Conservation (phyloP, 2,329 filamentous ascomycete genomes). For the Triangularia setosa region DNA sequence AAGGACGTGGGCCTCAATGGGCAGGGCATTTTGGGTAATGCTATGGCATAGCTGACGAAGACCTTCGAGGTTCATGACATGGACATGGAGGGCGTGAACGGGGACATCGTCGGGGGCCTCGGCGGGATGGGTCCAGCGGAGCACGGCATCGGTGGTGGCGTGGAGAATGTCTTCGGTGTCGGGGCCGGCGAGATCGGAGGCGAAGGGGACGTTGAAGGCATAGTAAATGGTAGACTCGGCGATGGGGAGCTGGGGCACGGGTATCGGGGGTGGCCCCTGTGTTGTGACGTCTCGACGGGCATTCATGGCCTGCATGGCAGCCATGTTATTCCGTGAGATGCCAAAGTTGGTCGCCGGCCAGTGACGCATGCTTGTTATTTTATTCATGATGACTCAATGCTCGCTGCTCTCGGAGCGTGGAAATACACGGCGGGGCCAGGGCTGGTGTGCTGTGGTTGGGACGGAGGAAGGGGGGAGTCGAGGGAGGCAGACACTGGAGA, state of each 20-base stretch:
- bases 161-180: constrained; percentile 94
- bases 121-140: constrained; percentile 90
- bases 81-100: constrained; percentile 86
- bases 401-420: constrained; percentile 10
- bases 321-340: constrained; percentile 56
- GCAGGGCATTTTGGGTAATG: constrained; percentile 65
- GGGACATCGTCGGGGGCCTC: constrained; percentile 80
- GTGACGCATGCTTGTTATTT: constrained; percentile 68
- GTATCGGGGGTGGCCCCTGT: constrained; percentile 51
- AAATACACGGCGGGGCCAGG: background rate
- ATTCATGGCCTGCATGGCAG: constrained; percentile 50
- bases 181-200: constrained; percentile 85
- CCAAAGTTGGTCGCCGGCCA: constrained; percentile 65
- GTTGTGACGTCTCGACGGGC: constrained; percentile 55
- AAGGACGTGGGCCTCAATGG: constrained; percentile 79
- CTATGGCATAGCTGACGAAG: constrained; percentile 77
- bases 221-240: constrained; percentile 80
- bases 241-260: constrained; percentile 57
- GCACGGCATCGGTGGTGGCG: constrained; percentile 79
- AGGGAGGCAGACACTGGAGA: background rate
- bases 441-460: background rate
- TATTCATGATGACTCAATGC: constrained; percentile 55
- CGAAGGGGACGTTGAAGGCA: constrained; percentile 96
- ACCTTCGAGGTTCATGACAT: constrained; percentile 78
- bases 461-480: background rate